phyloP scores from a whole-genome alignment of 768 basidiomycete genomes.

The Kwoniella dejecticola region DNA sequence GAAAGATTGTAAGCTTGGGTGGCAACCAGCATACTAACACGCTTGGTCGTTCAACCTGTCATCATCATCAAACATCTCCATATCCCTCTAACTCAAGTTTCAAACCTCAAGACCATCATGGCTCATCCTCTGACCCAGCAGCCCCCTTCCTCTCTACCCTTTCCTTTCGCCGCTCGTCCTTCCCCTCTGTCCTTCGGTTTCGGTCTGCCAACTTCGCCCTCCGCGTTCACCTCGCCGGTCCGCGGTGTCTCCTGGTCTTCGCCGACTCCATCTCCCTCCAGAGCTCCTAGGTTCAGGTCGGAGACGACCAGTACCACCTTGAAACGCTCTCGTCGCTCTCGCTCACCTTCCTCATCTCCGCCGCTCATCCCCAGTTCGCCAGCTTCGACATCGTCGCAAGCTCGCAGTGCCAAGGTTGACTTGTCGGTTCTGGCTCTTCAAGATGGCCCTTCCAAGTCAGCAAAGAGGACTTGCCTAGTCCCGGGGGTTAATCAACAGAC shows the following conservation, averaged over 20 bases:
- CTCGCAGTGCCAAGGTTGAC: conserved; percentile 21
- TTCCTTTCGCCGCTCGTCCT: conserved; percentile 38
- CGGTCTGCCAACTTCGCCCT: conserved; percentile 26
- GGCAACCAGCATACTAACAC: too few relatives aligned
- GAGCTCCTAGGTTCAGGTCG: conserved; percentile 5
- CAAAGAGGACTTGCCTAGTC: conserved; percentile 10
- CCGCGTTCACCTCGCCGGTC: not conserved
- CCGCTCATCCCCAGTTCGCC: conserved; percentile 18
- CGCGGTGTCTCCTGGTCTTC: conserved; percentile 9
- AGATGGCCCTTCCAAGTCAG: conserved; percentile 15
- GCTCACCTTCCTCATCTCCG: conserved; percentile 39
- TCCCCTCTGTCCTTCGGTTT: conserved; percentile 47
- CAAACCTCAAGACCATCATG: conserved; percentile 21
- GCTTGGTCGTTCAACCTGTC: not conserved
- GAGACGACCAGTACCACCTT: not conserved
- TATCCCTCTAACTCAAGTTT: not conserved
- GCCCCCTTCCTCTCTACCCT: conserved; percentile 43
- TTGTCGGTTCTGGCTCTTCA: conserved; percentile 28
- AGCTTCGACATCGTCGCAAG: conserved; percentile 12
- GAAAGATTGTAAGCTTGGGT: too few relatives aligned
- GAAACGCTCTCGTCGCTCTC: conserved; percentile 19
- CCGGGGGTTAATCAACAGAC: not conserved
- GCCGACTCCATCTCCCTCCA: conserved; percentile 10
- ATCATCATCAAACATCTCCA: not conserved
- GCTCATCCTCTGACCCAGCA: conserved; percentile 48